Percentiles rank a stretch among this genome's conserved stretches.
phyloP scores from a whole-genome alignment of 1,139 yeast genomes.

The Kodamaea ohmeri region DNA sequence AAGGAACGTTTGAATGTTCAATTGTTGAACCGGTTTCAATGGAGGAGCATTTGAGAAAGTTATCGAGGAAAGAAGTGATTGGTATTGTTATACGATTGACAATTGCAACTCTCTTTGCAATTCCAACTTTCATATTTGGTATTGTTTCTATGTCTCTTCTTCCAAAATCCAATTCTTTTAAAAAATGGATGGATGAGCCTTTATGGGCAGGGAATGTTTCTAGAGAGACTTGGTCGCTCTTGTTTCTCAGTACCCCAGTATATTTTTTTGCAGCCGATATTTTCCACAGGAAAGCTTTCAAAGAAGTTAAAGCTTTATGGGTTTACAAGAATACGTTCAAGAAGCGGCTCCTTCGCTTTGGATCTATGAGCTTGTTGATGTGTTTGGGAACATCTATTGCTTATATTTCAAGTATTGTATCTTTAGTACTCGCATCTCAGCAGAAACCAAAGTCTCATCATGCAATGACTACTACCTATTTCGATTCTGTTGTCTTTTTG shows the following conservation, averaged over 20 bases:
- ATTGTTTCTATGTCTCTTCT: constrained; percentile 65
- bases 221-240: constrained; percentile 62
- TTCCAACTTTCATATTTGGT: constrained; percentile 71
- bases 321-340: constrained; percentile 52
- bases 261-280: constrained; percentile 73
- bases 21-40: constrained; percentile 57
- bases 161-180: constrained; percentile 40
- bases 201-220: constrained; percentile 64
- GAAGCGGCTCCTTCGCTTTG: constrained; percentile 61
- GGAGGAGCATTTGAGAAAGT: constrained; percentile 59
- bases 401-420: constrained; percentile 63
- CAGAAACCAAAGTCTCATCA: constrained; percentile 5
- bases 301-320: constrained; percentile 60
- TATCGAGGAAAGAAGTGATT: constrained; percentile 49
- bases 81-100: constrained; percentile 47
- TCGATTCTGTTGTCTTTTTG: constrained; percentile 75
- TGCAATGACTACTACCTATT: constrained; percentile 64
- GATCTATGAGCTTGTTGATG: constrained; percentile 75
- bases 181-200: constrained; percentile 58
- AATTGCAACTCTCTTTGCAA: constrained; percentile 51
- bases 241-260: constrained; percentile 67
- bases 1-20: constrained; percentile 45
- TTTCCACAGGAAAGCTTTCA: constrained; percentile 64
- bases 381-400: constrained; percentile 71
- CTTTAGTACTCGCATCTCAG: constrained; percentile 30